Percentiles rank a stretch among this genome's conserved stretches.
These are phyloP conservation scores for Boletus rubroflammeus DNA, from an alignment of 768 basidiomycete species.

Conservation along the genomic window DNA sequence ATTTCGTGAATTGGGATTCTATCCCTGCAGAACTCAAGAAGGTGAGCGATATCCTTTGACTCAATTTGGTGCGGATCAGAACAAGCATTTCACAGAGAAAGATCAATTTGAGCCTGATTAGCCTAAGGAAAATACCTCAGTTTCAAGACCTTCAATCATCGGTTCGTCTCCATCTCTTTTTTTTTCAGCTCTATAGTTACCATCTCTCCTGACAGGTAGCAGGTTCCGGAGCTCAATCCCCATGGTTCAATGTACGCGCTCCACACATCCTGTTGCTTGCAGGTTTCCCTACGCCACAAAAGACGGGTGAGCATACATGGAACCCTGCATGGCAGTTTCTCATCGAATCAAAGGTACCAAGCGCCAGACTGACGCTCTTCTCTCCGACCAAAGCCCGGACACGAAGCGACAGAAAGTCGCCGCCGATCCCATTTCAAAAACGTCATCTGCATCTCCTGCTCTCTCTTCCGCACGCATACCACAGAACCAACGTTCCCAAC, in stretches of 20 bases:
- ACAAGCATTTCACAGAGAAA: constrained; percentile 42
- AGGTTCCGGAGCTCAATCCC: constrained; percentile 34
- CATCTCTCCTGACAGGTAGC: constrained; percentile 30
- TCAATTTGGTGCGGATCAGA: neutral
- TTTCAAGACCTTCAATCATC: constrained; percentile 50
- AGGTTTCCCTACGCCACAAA: constrained; percentile 41
- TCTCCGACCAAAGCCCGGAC: constrained; percentile 40
- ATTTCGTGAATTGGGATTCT: constrained; percentile 56
- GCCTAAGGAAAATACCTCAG: constrained; percentile 41
- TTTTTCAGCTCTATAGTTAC: neutral
- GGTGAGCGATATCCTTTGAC: constrained; percentile 32
- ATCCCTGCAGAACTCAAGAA: constrained; percentile 60
- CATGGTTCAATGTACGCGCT: constrained; percentile 55
- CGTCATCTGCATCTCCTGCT: constrained; percentile 19
- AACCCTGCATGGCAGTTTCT: constrained; percentile 3
- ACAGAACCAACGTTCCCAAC: constrained; percentile 21
- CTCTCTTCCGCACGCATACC: constrained; percentile 22
- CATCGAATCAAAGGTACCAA: constrained; percentile 33
- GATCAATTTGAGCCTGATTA: constrained; percentile 54
- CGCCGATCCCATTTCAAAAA: constrained; percentile 15
- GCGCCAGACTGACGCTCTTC: constrained; percentile 39
- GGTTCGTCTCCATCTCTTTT: constrained; percentile 33
- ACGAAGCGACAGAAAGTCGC: constrained; percentile 38
- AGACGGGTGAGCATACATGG: constrained; percentile 26
- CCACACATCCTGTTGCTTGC: constrained; percentile 46